These are phyloP conservation scores for Ustilago cynodontis DNA, from an alignment of 1,284 basidiomycete species.

Conservation along the genomic window DNA sequence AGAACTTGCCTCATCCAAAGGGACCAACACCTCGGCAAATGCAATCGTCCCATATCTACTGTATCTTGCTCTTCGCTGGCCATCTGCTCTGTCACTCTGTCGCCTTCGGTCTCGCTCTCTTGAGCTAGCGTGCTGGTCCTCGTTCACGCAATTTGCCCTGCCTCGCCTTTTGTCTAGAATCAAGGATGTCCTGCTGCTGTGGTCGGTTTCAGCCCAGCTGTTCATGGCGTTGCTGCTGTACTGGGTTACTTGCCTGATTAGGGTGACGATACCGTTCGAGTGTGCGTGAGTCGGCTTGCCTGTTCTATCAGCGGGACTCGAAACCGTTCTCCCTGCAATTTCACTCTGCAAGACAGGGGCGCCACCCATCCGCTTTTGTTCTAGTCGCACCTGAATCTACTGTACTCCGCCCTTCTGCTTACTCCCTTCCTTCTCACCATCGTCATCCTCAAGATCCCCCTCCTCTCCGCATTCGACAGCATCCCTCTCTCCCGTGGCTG, in stretches of 20 bases:
- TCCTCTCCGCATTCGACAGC: constrained; percentile 18
- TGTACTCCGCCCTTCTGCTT: not conserved
- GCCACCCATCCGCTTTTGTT: not conserved
- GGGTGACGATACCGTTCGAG: no score
- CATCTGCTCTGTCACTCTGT: not conserved
- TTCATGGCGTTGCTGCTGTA: not conserved
- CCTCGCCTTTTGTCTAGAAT: no score
- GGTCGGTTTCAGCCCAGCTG: constrained; percentile 11
- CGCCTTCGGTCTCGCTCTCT: not conserved
- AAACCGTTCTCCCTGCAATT: no score
- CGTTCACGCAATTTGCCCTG: no score
- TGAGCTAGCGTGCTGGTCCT: no score
- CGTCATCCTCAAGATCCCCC: constrained; percentile 11
- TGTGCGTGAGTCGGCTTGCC: no score
- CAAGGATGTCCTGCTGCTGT: not conserved
- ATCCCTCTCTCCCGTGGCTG: constrained; percentile 29
- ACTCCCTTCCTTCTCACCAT: constrained; percentile 12
- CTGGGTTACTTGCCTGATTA: not conserved
- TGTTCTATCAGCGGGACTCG: not conserved
- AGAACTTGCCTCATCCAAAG: constrained; percentile 14
- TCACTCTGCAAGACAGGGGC: not conserved
- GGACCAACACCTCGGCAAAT: constrained; percentile 15
- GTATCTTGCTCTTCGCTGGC: not conserved
- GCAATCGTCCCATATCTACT: not conserved
- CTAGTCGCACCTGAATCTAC: not conserved